These are phyloP conservation scores for Arthrobotrys sinensis DNA, from an alignment of 2,329 filamentous ascomycete species.

Conservation along the genomic window DNA sequence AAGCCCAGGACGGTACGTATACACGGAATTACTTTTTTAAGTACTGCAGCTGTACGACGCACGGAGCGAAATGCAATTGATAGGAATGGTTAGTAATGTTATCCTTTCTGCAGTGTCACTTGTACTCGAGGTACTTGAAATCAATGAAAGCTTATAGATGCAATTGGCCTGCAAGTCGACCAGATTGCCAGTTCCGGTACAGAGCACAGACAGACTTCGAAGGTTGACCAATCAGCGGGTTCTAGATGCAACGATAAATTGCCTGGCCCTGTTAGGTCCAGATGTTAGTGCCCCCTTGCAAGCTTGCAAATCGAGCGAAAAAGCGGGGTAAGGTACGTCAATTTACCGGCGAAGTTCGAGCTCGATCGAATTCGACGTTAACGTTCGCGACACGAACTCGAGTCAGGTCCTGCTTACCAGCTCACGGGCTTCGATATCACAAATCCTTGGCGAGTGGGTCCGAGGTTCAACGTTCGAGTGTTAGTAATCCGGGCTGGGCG, in stretches of 20 bases:
- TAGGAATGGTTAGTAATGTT: constrained; percentile 30
- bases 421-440: constrained; percentile 11
- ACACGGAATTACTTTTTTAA: constrained; percentile 23
- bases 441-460: constrained; percentile 31
- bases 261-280: constrained; percentile 32
- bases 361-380: background rate
- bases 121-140: constrained; percentile 32
- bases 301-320: constrained; percentile 25
- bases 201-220: constrained; percentile 2
- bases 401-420: constrained; percentile 35
- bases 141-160: constrained; percentile 36
- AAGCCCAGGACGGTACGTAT: constrained; percentile 4
- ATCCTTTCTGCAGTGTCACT: constrained; percentile 12
- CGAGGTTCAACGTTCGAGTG: background rate
- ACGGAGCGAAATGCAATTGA: constrained; percentile 32
- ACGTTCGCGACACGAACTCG: constrained; percentile 43
- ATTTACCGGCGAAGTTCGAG: constrained; percentile 7
- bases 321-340: constrained; percentile 53
- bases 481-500: constrained; percentile 48
- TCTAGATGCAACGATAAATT: constrained; percentile 33
- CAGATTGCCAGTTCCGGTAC: constrained; percentile 45
- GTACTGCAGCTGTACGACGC: constrained; percentile 16
- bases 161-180: constrained; percentile 34
- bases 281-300: constrained; percentile 11
- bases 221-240: constrained; percentile 40